A percentile compares a stretch with the other conserved stretches of the same genome.
phyloP scores from a whole-genome alignment of 2,329 filamentous ascomycete genomes.

The Furcasterigmium furcatum region DNA sequence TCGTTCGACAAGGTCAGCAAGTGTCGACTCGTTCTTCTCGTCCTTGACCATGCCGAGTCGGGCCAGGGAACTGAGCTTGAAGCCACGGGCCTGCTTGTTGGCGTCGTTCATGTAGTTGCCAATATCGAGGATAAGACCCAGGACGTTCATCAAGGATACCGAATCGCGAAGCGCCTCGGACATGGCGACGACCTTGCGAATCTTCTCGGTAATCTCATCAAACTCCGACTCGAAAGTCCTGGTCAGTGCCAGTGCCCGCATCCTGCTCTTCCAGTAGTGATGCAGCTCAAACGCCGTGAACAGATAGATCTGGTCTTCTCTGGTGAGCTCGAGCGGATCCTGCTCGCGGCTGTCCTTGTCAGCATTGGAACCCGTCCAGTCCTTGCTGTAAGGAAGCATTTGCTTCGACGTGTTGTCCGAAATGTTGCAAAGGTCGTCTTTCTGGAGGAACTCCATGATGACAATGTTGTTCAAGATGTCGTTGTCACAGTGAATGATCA shows the following conservation, averaged over 20 bases:
- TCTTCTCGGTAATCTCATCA: slow-evolving; percentile 82
- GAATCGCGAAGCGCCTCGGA: slow-evolving; percentile 90
- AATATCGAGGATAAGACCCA: slow-evolving; percentile 93
- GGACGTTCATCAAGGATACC: slow-evolving; percentile 90
- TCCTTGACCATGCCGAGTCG: slow-evolving; percentile 97
- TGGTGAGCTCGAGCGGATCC: slow-evolving; percentile 83
- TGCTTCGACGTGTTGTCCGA: slow-evolving; percentile 87
- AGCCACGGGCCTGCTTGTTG: slow-evolving; percentile 96
- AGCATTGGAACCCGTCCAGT: slow-evolving; percentile 90
- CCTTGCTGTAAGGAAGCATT: slow-evolving; percentile 92
- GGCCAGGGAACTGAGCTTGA: slow-evolving; percentile 94
- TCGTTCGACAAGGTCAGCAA: slow-evolving; percentile 92
- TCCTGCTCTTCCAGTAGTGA: slow-evolving; percentile 98
- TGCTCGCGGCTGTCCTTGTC: slow-evolving; percentile 74
- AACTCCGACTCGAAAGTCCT: slow-evolving; percentile 84
- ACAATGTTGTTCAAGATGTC: slow-evolving; percentile 86
- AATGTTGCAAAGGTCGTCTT: slow-evolving; percentile 88
- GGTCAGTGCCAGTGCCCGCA: slow-evolving; percentile 84
- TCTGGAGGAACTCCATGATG: slow-evolving; percentile 94
- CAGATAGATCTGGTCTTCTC: slow-evolving; percentile 93
- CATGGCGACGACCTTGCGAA: slow-evolving; percentile 80
- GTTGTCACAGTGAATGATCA: slow-evolving; percentile 92
- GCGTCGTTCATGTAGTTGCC: slow-evolving; percentile 99
- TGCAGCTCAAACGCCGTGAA: slow-evolving; percentile 91
- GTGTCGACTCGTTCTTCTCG: slow-evolving; percentile 95